These are phyloP conservation scores for Calcarisporium arbuscula DNA, from an alignment of 2,329 filamentous ascomycete species.

Conservation along the genomic window DNA sequence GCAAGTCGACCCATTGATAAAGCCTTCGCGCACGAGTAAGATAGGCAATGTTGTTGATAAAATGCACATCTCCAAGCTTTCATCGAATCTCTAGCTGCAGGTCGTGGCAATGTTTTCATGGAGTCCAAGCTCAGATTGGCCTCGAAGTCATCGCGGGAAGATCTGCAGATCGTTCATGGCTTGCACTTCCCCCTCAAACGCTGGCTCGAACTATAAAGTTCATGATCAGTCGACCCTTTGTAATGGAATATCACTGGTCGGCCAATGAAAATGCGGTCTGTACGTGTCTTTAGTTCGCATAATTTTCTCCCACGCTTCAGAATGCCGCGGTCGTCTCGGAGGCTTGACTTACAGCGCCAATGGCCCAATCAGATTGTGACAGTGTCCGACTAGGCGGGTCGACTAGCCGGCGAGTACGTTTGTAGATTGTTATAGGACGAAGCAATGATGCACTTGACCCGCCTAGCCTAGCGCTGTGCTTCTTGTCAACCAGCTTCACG, in stretches of 20 bases:
- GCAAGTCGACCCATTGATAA: conserved; percentile 43
- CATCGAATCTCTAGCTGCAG: conserved; percentile 49
- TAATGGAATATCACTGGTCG: conserved; percentile 50
- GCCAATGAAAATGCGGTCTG: conserved; percentile 51
- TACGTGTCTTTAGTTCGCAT: no score
- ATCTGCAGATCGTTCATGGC: conserved; percentile 44
- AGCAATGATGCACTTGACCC: conserved; percentile 60
- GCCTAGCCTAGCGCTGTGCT: conserved; percentile 51
- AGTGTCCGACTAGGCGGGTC: conserved; percentile 60
- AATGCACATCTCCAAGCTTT: conserved; percentile 53
- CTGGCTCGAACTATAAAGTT: conserved; percentile 55
- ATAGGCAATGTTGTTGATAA: conserved; percentile 59
- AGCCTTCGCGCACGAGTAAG: conserved; percentile 54
- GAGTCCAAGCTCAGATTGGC: conserved; percentile 52
- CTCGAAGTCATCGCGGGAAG: conserved; percentile 42
- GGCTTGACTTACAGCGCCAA: conserved; percentile 60
- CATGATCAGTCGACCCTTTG: conserved; percentile 43
- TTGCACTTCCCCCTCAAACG: conserved; percentile 46
- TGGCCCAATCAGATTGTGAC: conserved; percentile 56
- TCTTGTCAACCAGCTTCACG: conserved; percentile 57
- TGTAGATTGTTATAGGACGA: conserved; percentile 64
- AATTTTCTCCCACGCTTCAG: no score
- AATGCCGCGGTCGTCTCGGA: no score
- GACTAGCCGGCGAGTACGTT: conserved; percentile 54
- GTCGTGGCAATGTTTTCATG: conserved; percentile 49